A percentile compares a stretch with the other conserved stretches of the same genome.
Conservation (phyloP, 352 stramenopile species). For the Phytophthora vignae region DNA sequence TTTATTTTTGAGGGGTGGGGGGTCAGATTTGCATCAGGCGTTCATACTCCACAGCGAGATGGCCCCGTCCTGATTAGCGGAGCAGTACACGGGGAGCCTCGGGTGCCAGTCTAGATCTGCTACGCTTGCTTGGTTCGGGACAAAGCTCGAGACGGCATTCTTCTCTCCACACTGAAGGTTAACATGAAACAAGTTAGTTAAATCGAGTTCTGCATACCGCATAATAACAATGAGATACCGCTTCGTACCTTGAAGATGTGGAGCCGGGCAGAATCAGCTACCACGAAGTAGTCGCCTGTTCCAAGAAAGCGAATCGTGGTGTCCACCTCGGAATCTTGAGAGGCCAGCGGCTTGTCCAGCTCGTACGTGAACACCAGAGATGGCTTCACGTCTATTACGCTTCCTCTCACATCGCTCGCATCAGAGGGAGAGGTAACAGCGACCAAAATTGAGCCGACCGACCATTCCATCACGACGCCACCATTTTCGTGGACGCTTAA, state of each 20-base stretch:
- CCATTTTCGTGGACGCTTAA: conserved; percentile 40
- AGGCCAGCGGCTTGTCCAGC: conserved; percentile 25
- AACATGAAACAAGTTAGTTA: conserved; percentile 2
- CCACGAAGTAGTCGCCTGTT: conserved; percentile 40
- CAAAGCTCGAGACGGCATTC: conserved; percentile 23
- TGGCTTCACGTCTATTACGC: conserved; percentile 39
- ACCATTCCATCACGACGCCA: conserved; percentile 45
- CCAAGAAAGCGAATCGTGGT: conserved; percentile 48
- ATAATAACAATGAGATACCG: background rate
- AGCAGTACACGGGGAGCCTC: conserved; percentile 42
- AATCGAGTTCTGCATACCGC: background rate
- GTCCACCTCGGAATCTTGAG: conserved; percentile 14
- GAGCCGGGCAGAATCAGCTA: conserved; percentile 39
- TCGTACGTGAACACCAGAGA: conserved; percentile 38
- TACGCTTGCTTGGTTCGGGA: conserved; percentile 38
- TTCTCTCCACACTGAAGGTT: conserved; percentile 35
- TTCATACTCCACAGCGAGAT: conserved; percentile 54
- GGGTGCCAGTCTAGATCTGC: conserved; percentile 55
- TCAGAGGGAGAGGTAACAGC: conserved; percentile 17
- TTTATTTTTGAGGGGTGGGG: conserved; percentile 35
- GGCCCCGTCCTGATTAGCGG: conserved; percentile 43
- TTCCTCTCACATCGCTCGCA: conserved; percentile 40
- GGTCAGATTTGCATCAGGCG: background rate
- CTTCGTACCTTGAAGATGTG: conserved; percentile 49
- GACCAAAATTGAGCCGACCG: conserved; percentile 36